Base-by-base conservation (phyloP, 2,329 filamentous ascomycete species). In the Verticillium nubilum region DNA sequence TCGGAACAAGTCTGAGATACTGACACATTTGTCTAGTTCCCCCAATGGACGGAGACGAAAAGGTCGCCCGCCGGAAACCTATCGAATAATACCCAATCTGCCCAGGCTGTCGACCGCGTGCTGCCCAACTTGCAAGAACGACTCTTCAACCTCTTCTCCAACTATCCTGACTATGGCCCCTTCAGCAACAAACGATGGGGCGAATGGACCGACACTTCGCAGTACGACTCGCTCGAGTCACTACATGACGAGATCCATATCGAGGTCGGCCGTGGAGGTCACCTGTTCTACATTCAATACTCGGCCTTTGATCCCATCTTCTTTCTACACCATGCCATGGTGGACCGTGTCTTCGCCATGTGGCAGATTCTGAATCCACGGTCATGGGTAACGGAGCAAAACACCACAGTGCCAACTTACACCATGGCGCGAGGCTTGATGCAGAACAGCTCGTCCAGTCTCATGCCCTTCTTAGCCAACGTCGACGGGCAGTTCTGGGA, bases 251-350 rank as follows among this genome's bases (percentile, higher is more conserved):
- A 80, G 12, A 78, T 89, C 42, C 86, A 89, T 64, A 80, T 80
- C 31, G 77, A 82, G 55, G 78, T 81, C 3, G 89, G 83, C 31
- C 78, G 74, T 60, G 79, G 80, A 35, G 88, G 89, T 1, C 88
- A 91, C 66, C 89, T 90, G 84, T 84, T 82, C 50, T 89, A 84
- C 70, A 85, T 87, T 31, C 84, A 86, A 19, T 88, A 89, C 65
- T 89, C 90, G 1, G 84, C 88, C 0, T 96, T 91, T 69, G 91
- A 96, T 68, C 91, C 91, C 0, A 76, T 91, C 13, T 93, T 94
- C 73, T 90, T 88, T 74, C 74, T 94, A 9, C 90, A 94, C 67
- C 91, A 94, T 67, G 77, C 80, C 63, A 92, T 90, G 72, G 82
- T 92, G 7, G 91, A 96, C 68, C 84, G 91, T 2, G 73, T 90